A percentile compares a stretch with the other conserved stretches of the same genome.
phyloP scores from a whole-genome alignment of 345 rosid species.

The Populus pruinosa region DNA sequence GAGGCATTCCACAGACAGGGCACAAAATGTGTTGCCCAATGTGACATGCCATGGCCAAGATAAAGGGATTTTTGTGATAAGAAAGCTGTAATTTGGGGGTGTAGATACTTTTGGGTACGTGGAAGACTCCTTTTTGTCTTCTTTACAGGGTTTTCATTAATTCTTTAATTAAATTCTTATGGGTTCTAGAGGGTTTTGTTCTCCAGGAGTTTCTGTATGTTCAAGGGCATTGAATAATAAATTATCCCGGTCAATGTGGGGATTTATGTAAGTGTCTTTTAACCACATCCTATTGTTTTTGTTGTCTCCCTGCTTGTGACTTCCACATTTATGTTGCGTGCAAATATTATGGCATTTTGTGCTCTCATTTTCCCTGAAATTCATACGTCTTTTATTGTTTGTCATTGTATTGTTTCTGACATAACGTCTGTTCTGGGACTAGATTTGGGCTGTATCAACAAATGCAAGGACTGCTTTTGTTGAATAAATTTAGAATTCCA shows the following conservation, averaged over 20 bases:
- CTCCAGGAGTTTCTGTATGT: constrained; percentile 16
- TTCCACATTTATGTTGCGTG: background rate
- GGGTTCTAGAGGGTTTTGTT: constrained; percentile 14
- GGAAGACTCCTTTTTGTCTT: constrained; percentile 8
- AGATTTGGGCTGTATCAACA: too few species aligned
- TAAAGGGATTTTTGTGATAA: constrained; percentile 5
- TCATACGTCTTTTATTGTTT: background rate
- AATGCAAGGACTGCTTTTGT: too few species aligned
- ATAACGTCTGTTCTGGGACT: too few species aligned
- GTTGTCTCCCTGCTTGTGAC: background rate
- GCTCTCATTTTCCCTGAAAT: background rate
- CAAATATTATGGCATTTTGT: constrained; percentile 1
- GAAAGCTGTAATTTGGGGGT: constrained; percentile 27
- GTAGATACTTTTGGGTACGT: constrained; percentile 28
- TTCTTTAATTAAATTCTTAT: constrained; percentile 23
- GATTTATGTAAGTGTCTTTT: constrained; percentile 14
- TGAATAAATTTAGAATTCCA: too few species aligned
- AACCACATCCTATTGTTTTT: constrained; percentile 1
- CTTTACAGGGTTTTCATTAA: constrained; percentile 9
- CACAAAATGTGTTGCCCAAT: background rate
- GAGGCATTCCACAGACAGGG: background rate
- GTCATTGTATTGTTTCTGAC: too few species aligned
- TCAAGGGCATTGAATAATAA: constrained; percentile 18
- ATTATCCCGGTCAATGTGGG: constrained; percentile 22
- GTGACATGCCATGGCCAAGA: constrained; percentile 5